Evolutionary conservation across 352 stramenopile genomes (phyloP).

Genomic region (Phytopythium helicoides): DNA sequence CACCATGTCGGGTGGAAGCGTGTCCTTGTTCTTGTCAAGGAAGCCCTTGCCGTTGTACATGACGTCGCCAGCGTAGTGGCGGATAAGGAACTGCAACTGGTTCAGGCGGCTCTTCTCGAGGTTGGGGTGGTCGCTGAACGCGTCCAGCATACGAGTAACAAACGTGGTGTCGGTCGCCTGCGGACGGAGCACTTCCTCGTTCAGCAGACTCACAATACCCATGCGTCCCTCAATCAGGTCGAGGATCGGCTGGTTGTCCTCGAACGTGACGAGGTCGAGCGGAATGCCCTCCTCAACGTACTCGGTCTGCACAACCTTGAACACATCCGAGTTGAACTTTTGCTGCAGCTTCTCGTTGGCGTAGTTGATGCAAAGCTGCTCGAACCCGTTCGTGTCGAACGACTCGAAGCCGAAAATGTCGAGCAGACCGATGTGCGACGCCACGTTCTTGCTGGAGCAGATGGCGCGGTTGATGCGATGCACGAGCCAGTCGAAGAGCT

Average conservation of each 20-base stretch:
- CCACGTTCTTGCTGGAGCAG: background rate
- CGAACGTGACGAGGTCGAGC: slow-evolving; percentile 80
- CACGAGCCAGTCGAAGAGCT: slow-evolving; percentile 96
- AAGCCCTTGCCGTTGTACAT: slow-evolving; percentile 90
- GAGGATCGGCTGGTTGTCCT: slow-evolving; percentile 77
- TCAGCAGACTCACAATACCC: slow-evolving; percentile 77
- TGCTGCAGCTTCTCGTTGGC: slow-evolving; percentile 93
- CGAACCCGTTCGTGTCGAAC: slow-evolving; percentile 89
- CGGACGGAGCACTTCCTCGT: slow-evolving; percentile 83
- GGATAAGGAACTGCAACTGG: slow-evolving; percentile 88
- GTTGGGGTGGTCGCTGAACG: slow-evolving; percentile 53
- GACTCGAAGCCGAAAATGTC: slow-evolving; percentile 92
- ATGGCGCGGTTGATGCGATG: slow-evolving; percentile 75
- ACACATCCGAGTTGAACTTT: slow-evolving; percentile 80
- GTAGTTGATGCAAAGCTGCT: slow-evolving; percentile 97
- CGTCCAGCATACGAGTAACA: slow-evolving; percentile 51
- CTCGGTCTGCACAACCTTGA: slow-evolving; percentile 63
- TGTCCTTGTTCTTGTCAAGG: slow-evolving; percentile 94
- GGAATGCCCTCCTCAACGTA: slow-evolving; percentile 66
- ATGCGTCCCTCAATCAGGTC: slow-evolving; percentile 74
- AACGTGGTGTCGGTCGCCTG: slow-evolving; percentile 70
- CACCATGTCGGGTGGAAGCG: slow-evolving; percentile 90
- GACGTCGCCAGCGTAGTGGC: slow-evolving; percentile 94
- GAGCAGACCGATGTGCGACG: slow-evolving; percentile 69
- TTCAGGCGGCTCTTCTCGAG: slow-evolving; percentile 70